These are phyloP conservation scores for Fraxinus velutina DNA, from an alignment of 305 asterid genomes.

Conservation along the genomic window DNA sequence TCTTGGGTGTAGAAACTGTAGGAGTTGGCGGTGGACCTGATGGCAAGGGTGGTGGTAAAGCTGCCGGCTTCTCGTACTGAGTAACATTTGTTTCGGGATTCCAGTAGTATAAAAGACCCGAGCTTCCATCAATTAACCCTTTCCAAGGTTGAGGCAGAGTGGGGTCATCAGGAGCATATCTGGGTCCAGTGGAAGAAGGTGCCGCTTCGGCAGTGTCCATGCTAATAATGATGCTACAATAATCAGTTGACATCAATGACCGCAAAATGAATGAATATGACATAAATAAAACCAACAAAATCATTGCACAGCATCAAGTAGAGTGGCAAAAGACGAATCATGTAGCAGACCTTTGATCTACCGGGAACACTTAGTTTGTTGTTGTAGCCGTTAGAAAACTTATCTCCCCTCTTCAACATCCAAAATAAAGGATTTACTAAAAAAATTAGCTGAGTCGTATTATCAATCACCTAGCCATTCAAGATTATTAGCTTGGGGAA, in stretches of 20 bases:
- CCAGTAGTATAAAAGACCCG: conserved; percentile 74
- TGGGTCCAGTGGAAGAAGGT: conserved; percentile 57
- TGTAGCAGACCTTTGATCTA: neutral
- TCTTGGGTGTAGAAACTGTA: conserved; percentile 46
- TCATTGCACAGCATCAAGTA: neutral
- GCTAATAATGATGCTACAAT: conserved; percentile 29
- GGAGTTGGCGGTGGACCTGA: conserved; percentile 72
- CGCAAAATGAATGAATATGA: neutral
- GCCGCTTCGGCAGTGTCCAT: conserved; percentile 76
- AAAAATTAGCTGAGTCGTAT: neutral
- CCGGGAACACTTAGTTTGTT: neutral
- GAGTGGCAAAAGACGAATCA: neutral
- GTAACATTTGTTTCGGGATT: conserved; percentile 89
- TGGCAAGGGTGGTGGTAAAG: conserved; percentile 68
- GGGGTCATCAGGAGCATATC: conserved; percentile 93
- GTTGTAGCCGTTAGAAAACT: neutral
- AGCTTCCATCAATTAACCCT: conserved; percentile 81
- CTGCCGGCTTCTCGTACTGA: conserved; percentile 74
- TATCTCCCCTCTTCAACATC: neutral
- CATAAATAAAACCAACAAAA: neutral
- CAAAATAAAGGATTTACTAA: neutral
- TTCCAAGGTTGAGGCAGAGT: conserved; percentile 93
- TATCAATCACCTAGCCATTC: neutral
- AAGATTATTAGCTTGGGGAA: neutral
- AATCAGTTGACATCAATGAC: conserved; percentile 19